Base-by-base conservation (phyloP, 23 red algal species). In the Gracilaria caudata region DNA sequence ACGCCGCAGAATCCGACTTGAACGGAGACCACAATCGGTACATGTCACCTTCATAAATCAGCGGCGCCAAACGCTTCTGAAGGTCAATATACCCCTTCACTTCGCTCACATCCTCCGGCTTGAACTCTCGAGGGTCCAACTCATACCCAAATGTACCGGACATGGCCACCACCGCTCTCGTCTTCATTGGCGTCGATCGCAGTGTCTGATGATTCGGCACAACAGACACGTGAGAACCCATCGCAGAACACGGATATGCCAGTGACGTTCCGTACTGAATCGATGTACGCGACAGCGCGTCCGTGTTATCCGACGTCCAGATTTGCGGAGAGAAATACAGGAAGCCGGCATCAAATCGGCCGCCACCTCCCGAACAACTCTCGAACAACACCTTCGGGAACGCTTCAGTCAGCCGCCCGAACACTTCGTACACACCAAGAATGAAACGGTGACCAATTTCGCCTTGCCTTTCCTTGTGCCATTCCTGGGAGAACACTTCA, bases 271-370 rank as follows among this genome's bases (percentile, higher is more conserved):
- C 96, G 49, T 89, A 89, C 72, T 98, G 96, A 58, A 98, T 98
- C 20, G 79, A 84, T 45, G 92, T 83, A 13, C 96, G 96, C 6
- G 90, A 94, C 46, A 94, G 68, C 44, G 96, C 96, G 60, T 98
- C 96, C 8, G 96, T 98, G 83, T 98, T 98, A 76, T 98, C 96
- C 3, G 92, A 94, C 0, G 96, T 83, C 96, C 96, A 98, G 68
- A 98, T 98, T 82, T 98, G 96, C 49, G 86, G 81, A 5, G 86
- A 68, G 37, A 88, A 98, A 64, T 89, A 98, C 38, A 98, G 80
- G 65, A 98, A 91, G 24, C 96, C 96, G 12, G 84, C 90, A 61
- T 98, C 96, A 35, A 98, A 98, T 16, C 96, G 78, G 14, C 96
- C 96, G 49, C 96, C 96, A 25, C 96, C 96, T 16, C 96, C 96